Conservation (phyloP, 768 basidiomycete genomes). For the Mycena galericulata region DNA sequence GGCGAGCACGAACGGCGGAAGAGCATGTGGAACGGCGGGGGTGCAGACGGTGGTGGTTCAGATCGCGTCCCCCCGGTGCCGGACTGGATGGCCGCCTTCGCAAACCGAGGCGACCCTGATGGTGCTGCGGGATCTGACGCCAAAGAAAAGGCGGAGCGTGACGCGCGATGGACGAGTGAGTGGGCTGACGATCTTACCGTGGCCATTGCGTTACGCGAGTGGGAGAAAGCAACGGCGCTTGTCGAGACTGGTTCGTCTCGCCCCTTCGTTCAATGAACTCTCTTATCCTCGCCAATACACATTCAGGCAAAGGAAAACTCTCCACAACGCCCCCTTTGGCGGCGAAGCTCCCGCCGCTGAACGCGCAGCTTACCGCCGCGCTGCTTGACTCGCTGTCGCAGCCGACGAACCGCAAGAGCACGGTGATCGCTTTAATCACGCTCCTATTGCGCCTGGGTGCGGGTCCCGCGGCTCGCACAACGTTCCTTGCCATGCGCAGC, state of each 20-base stretch:
- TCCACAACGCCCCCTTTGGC: conserved; percentile 63
- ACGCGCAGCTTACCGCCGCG: conserved; percentile 74
- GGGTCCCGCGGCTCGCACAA: conserved; percentile 80
- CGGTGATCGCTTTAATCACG: conserved; percentile 76
- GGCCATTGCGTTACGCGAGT: conserved; percentile 88
- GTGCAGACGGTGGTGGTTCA: conserved; percentile 50
- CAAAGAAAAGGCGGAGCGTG: conserved; percentile 83
- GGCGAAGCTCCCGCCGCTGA: conserved; percentile 74
- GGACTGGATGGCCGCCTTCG: conserved; percentile 82
- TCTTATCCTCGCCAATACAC: background rate
- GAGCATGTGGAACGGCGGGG: conserved; percentile 69
- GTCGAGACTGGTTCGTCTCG: conserved; percentile 80
- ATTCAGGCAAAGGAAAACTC: conserved; percentile 63
- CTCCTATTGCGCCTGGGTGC: conserved; percentile 82
- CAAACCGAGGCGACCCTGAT: conserved; percentile 64
- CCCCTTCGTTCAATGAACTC: background rate
- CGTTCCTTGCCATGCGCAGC: conserved; percentile 84
- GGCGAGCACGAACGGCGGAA: conserved; percentile 92
- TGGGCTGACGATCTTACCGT: conserved; percentile 94
- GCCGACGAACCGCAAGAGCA: conserved; percentile 81
- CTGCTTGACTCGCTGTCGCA: conserved; percentile 81
- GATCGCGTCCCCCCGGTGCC: conserved; percentile 68
- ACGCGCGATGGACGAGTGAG: conserved; percentile 89
- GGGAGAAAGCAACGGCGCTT: conserved; percentile 87
- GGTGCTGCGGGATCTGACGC: conserved; percentile 60